A percentile compares a stretch with the other conserved stretches of the same genome.
These are phyloP conservation scores for Euphorbia tirucalli DNA, from an alignment of 345 rosid species.

Conservation along the genomic window DNA sequence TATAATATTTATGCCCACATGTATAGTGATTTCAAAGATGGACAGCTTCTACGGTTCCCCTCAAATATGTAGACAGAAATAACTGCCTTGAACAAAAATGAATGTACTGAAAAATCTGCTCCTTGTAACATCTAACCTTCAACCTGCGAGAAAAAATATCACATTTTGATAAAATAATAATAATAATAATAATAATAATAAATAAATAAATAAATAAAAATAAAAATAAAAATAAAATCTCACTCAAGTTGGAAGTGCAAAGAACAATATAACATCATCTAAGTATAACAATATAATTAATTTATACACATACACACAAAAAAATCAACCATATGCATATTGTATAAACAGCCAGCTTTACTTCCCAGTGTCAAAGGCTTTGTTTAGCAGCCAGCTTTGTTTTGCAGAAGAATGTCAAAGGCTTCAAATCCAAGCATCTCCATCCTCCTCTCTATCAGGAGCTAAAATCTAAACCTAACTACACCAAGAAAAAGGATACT, in stretches of 20 bases:
- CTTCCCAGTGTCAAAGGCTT: too few species aligned
- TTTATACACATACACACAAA: too few species aligned
- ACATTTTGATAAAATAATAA: too few species aligned
- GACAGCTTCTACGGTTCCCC: not conserved
- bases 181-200: too few species aligned
- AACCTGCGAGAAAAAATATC: slow-evolving; percentile 21
- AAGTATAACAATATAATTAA: too few species aligned
- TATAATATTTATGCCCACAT: too few species aligned
- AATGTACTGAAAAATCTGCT: slow-evolving; percentile 1
- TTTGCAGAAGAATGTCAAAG: not conserved
- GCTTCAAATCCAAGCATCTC: not conserved
- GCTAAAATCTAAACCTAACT: too few species aligned
- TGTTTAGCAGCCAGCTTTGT: not conserved
- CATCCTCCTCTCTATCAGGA: not conserved
- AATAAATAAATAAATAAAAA: not conserved
- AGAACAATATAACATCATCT: too few species aligned
- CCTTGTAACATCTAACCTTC: slow-evolving; percentile 27
- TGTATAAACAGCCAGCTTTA: too few species aligned
- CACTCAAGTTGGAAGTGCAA: not conserved
- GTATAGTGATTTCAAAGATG: not conserved
- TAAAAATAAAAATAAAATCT: too few species aligned
- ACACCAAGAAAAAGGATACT: too few species aligned
- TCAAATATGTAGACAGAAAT: not conserved
- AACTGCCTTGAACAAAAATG: not conserved
- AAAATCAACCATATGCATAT: too few species aligned